These are phyloP conservation scores for Fusarium oligoseptatum DNA, from an alignment of 2,329 filamentous ascomycete genomes.

Conservation along the genomic window DNA sequence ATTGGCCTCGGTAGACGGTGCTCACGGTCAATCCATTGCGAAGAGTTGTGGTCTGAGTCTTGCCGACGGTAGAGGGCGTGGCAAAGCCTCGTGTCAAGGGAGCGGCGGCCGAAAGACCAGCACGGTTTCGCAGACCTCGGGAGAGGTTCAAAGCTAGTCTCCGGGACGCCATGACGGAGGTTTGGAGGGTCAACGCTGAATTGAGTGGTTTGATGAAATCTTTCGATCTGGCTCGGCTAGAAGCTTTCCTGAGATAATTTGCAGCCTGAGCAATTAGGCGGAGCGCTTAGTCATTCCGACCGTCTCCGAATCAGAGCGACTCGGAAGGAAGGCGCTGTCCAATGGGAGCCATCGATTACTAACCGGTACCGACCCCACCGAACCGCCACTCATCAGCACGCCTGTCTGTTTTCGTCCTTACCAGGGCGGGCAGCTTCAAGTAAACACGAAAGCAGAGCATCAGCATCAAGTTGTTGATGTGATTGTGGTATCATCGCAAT, in stretches of 20 bases:
- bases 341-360: conserved; percentile 54
- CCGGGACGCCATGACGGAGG: conserved; percentile 88
- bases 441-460: conserved; percentile 18
- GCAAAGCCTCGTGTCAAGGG: conserved; percentile 89
- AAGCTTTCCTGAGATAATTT: conserved; percentile 61
- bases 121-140: conserved; percentile 88
- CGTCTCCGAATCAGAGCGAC: conserved; percentile 55
- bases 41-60: conserved; percentile 95
- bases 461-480: conserved; percentile 5
- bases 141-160: conserved; percentile 96
- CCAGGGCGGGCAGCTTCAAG: conserved; percentile 15
- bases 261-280: conserved; percentile 59
- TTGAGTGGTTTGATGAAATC: conserved; percentile 71
- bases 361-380: conserved; percentile 38
- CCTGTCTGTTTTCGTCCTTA: conserved; percentile 38
- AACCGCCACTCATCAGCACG: conserved; percentile 29
- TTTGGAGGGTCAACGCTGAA: conserved; percentile 62
- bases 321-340: conserved; percentile 38
- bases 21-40: conserved; percentile 96
- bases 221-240: conserved; percentile 60
- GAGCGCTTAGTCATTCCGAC: conserved; percentile 57
- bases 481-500: background rate
- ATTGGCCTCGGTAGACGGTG: conserved; percentile 53
- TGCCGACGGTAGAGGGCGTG: conserved; percentile 83
- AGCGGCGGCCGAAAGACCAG: conserved; percentile 83